These are phyloP conservation scores for Hyaloperonospora arabidopsidis DNA, from an alignment of 352 stramenopile genomes.

Conservation along the genomic window DNA sequence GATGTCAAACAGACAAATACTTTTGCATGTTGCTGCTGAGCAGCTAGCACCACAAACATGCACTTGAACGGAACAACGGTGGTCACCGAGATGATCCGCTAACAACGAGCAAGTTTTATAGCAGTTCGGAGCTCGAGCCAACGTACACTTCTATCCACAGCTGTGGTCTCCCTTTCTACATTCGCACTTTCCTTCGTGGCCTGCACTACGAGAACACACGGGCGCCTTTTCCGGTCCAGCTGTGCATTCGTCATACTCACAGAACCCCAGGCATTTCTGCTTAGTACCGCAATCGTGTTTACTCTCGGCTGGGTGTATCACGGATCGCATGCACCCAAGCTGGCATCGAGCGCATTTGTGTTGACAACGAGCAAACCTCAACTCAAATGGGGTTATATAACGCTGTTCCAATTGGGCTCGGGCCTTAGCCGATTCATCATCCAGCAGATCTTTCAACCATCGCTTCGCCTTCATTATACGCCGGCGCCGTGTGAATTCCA, in stretches of 20 bases:
- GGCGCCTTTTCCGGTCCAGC: slow-evolving; percentile 3
- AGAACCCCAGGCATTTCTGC: slow-evolving; percentile 35
- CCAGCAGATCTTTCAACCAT: slow-evolving; percentile 14
- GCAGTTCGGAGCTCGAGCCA: slow-evolving; percentile 38
- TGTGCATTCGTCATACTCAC: slow-evolving; percentile 32
- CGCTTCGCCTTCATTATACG: slow-evolving; percentile 18
- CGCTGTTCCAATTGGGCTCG: slow-evolving; percentile 13
- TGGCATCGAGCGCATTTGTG: slow-evolving; percentile 35
- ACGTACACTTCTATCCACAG: slow-evolving; percentile 29
- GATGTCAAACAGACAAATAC: slow-evolving; percentile 37
- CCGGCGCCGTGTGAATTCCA: slow-evolving; percentile 24
- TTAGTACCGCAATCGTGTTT: slow-evolving; percentile 38
- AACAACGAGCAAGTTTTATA: slow-evolving; percentile 30
- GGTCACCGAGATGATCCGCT: slow-evolving; percentile 26
- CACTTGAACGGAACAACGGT: slow-evolving; percentile 44
- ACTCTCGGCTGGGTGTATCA: slow-evolving; percentile 20
- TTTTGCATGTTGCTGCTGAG: slow-evolving; percentile 28
- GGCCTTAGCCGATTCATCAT: slow-evolving; percentile 15
- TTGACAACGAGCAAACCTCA: slow-evolving; percentile 39
- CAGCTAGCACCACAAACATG: slow-evolving; percentile 48
- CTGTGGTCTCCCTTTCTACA: slow-evolving; percentile 50
- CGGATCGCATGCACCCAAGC: slow-evolving; percentile 49
- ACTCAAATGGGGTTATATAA: neutral
- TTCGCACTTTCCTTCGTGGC: slow-evolving; percentile 53
- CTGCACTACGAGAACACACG: slow-evolving; percentile 32